Conservation (phyloP, 2,329 filamentous ascomycete genomes). For the Coniochaeta sp. region DNA sequence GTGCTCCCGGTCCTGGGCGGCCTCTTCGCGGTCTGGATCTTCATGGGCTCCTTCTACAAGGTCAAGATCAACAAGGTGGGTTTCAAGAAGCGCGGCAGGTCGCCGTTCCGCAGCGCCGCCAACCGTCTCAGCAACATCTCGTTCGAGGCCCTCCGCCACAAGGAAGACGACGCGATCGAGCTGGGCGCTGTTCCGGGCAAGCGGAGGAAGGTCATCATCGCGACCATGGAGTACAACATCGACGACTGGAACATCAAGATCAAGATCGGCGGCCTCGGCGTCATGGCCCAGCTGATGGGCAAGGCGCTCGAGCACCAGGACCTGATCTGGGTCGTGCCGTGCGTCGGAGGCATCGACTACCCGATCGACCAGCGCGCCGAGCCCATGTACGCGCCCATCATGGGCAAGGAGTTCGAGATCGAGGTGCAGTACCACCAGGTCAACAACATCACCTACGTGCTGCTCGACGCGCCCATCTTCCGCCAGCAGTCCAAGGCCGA, state of each 20-base stretch:
- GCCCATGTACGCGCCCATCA: conserved; percentile 54
- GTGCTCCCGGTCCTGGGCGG: conserved; percentile 45
- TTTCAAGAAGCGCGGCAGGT: conserved; percentile 16
- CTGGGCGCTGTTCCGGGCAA: conserved; percentile 15
- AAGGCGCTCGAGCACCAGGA: conserved; percentile 58
- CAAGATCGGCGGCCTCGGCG: conserved; percentile 63
- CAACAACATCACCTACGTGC: conserved; percentile 61
- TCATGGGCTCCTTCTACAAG: conserved; percentile 55
- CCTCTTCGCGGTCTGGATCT: conserved; percentile 42
- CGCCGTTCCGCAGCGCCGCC: conserved; percentile 17
- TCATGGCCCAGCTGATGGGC: conserved; percentile 65
- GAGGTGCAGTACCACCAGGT: conserved; percentile 56
- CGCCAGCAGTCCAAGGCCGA: conserved; percentile 52
- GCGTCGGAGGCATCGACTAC: conserved; percentile 57
- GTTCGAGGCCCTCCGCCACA: conserved; percentile 20
- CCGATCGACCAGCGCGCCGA: conserved; percentile 51
- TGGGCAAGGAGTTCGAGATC: conserved; percentile 53
- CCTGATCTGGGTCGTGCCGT: conserved; percentile 58
- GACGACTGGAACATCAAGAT: conserved; percentile 65
- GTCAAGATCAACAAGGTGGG: conserved; percentile 33
- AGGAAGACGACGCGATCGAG: conserved; percentile 16
- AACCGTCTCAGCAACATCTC: conserved; percentile 22
- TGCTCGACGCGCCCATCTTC: conserved; percentile 61
- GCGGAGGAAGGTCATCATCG: conserved; percentile 54
- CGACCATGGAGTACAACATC: conserved; percentile 67